Conservation (phyloP, 495 filamentous ascomycete species). For the Xylaria intraflava region DNA sequence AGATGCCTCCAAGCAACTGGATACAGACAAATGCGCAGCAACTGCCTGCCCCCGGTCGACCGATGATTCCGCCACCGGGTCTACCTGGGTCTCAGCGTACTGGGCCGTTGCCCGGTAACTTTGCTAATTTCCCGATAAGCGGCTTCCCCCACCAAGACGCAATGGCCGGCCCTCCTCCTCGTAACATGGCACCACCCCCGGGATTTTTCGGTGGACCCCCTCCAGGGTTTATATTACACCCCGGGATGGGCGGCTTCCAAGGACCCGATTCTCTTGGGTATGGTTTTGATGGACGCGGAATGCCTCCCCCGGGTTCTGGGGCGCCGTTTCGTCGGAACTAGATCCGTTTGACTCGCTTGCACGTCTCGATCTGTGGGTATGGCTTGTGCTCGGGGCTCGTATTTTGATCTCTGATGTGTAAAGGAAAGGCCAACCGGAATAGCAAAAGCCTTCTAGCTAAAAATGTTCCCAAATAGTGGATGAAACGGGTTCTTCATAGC, state of each 20-base stretch:
- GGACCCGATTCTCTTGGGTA: slow-evolving; percentile 38
- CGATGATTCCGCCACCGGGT: slow-evolving; percentile 49
- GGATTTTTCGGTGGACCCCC: slow-evolving; percentile 44
- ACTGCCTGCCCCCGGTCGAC: slow-evolving; percentile 34
- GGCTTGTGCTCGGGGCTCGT: background rate
- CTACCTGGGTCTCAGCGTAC: slow-evolving; percentile 39
- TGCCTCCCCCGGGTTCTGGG: slow-evolving; percentile 32
- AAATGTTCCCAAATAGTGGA: background rate
- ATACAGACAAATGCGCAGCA: slow-evolving; percentile 35
- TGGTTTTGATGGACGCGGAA: slow-evolving; percentile 39
- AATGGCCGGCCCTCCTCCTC: slow-evolving; percentile 31
- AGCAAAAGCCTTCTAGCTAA: background rate
- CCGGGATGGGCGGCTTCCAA: slow-evolving; percentile 43
- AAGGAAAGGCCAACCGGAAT: background rate
- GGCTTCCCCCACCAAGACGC: slow-evolving; percentile 37
- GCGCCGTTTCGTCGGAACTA: slow-evolving; percentile 30
- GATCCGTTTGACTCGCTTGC: background rate
- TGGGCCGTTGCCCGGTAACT: slow-evolving; percentile 40
- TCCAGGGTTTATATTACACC: slow-evolving; percentile 36
- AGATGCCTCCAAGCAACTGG: slow-evolving; percentile 38
- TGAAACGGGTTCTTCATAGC: background rate
- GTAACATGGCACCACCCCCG: slow-evolving; percentile 41
- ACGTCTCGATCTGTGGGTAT: background rate
- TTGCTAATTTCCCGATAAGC: slow-evolving; percentile 43
- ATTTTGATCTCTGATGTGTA: background rate